Percentiles rank a stretch among this genome's conserved stretches.
These are phyloP conservation scores for Ceratocystis harringtonii DNA, from an alignment of 2,329 filamentous ascomycete species.

Conservation along the genomic window DNA sequence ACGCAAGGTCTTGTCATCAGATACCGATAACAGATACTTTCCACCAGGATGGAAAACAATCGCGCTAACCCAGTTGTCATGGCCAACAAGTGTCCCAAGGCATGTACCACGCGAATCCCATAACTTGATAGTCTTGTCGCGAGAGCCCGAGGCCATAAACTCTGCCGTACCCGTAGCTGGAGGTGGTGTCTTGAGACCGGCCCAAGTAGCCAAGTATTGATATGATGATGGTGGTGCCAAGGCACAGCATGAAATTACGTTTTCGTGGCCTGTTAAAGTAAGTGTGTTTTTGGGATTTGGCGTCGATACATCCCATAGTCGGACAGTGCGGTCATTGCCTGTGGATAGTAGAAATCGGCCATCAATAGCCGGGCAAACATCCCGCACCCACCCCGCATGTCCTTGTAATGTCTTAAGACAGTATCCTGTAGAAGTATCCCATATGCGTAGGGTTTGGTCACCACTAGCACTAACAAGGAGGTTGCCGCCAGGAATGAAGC, in stretches of 20 bases:
- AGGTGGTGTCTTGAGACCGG: slow-evolving; percentile 71
- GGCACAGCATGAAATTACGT: slow-evolving; percentile 71
- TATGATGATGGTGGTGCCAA: slow-evolving; percentile 72
- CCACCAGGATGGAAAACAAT: slow-evolving; percentile 83
- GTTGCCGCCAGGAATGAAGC: slow-evolving; percentile 79
- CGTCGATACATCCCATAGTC: slow-evolving; percentile 70
- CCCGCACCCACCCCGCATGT: slow-evolving; percentile 82
- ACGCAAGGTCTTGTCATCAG: slow-evolving; percentile 80
- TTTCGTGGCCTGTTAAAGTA: slow-evolving; percentile 73
- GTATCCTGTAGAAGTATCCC: slow-evolving; percentile 87
- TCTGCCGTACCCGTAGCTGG: slow-evolving; percentile 60
- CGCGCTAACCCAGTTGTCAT: slow-evolving; percentile 87
- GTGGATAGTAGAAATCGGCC: slow-evolving; percentile 71
- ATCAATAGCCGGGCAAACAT: slow-evolving; percentile 68
- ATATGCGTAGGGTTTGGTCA: slow-evolving; percentile 73
- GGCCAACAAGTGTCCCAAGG: slow-evolving; percentile 70
- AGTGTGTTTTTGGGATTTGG: slow-evolving; percentile 54
- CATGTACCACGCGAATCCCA: slow-evolving; percentile 78
- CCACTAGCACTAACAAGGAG: slow-evolving; percentile 73
- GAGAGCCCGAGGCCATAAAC: slow-evolving; percentile 74
- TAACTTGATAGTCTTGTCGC: slow-evolving; percentile 80
- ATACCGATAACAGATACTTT: slow-evolving; percentile 72
- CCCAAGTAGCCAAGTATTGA: slow-evolving; percentile 57
- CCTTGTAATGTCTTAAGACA: slow-evolving; percentile 81
- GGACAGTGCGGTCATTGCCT: slow-evolving; percentile 65